Evolutionary conservation across 108 stramenopile species (phyloP), one percentile per base, ranked within the genome.

Genomic region (Aureococcus anophagefferens): DNA sequence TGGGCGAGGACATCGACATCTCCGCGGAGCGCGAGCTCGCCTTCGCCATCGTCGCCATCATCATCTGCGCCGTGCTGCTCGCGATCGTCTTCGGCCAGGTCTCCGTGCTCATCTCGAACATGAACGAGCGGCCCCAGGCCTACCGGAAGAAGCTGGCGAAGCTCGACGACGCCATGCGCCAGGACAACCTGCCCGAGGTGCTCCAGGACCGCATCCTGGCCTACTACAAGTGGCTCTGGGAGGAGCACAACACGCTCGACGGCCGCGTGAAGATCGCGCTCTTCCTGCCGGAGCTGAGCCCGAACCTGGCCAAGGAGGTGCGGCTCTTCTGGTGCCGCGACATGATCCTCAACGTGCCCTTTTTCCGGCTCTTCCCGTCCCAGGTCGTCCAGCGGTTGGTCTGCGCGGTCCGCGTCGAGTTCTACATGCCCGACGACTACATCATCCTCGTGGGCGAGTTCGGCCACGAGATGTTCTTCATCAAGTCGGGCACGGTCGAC

Each of bases 341-440:
- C 68, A 68, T 68, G 68, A 68, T 68, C 46, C 44, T 45, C 40
- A 68, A 68, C 44, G 68, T 68, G 0, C 68, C 68, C n/a, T 46
- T 68, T 37, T 68, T 68, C 40, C 40, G 46, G 44, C 44, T 46
- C 68, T 45, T 37, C 7, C 68, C 68, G 21, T 37, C 68, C 5
- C 44, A 68, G 18, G 68, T 68, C 45, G 45, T 68, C 21, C 68
- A 68, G 68, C 68, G 46, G 44, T 46, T 68, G 37, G 68, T 68
- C 45, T n/a, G 44, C 28, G 68, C 68, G 29, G 68, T 68, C 30
- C 68, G 46, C 44, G 46, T 45, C 33, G 29, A 46, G 29, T 46
- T 68, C 7, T 68, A 68, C 68, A 68, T 68, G 68, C 68, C 68
- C 37, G 46, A 68, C 44, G 68, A 68, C 46, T 68, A 68, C 68